Conservation (phyloP, 2,329 filamentous ascomycete genomes). For the Colletotrichum chlorophyti region DNA sequence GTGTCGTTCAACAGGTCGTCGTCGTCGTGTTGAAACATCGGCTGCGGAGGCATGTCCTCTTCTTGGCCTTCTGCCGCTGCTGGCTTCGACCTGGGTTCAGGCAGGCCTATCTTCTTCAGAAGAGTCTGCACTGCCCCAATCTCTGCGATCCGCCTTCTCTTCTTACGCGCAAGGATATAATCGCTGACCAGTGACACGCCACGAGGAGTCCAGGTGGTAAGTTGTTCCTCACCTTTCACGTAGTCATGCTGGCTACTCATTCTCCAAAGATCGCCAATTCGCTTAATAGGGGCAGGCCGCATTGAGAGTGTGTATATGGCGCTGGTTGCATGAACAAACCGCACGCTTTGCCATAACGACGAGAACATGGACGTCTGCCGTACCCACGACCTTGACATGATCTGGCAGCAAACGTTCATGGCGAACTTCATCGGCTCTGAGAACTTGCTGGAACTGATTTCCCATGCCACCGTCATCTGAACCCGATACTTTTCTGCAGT, state of each 20-base stretch:
- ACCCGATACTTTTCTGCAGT: constrained; percentile 94
- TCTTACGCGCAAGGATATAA: constrained; percentile 78
- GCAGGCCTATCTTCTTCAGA: constrained; percentile 63
- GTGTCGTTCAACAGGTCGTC: constrained; percentile 66
- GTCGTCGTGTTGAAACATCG: constrained; percentile 56
- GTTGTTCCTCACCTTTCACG: constrained; percentile 90
- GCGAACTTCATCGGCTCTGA: constrained; percentile 89
- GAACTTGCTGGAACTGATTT: constrained; percentile 82
- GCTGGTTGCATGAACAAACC: constrained; percentile 86
- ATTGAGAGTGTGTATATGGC: constrained; percentile 87
- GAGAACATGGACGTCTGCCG: constrained; percentile 88
- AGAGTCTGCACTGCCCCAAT: constrained; percentile 77
- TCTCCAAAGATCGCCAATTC: constrained; percentile 91
- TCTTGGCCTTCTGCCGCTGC: constrained; percentile 43
- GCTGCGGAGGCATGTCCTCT: constrained; percentile 43
- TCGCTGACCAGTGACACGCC: constrained; percentile 92
- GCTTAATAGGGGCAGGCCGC: constrained; percentile 87
- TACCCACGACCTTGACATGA: constrained; percentile 83
- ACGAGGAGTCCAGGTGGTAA: constrained; percentile 85
- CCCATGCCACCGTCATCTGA: constrained; percentile 86
- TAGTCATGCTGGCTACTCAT: constrained; percentile 96
- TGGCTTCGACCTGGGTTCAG: constrained; percentile 45
- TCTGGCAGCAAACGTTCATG: constrained; percentile 81
- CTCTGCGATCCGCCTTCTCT: constrained; percentile 76
- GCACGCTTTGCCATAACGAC: constrained; percentile 82